Evolutionary conservation across 345 rosid species (phyloP).

Genomic region (Brassica nigra): DNA sequence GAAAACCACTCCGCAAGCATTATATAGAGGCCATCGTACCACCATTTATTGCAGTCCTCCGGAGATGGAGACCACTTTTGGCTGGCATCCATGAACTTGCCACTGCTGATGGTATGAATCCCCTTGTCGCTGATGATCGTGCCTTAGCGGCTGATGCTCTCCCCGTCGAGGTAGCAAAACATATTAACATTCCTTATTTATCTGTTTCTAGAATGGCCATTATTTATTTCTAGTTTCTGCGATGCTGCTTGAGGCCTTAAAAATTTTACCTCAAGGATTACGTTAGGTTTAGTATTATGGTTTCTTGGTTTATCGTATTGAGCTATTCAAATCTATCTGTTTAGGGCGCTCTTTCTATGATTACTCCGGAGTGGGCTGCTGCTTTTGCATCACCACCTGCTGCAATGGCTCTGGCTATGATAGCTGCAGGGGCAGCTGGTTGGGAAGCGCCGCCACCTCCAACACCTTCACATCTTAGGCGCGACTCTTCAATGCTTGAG

Average conservation of each 20-base stretch:
- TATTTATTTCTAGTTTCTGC: constrained; percentile 28
- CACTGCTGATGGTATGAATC: constrained; percentile 94
- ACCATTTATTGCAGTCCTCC: constrained; percentile 92
- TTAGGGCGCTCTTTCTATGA: constrained; percentile 95
- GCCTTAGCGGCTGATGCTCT: constrained; percentile 93
- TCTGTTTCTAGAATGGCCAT: constrained; percentile 19
- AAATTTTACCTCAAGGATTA: background rate
- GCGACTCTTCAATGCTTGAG: constrained; percentile 85
- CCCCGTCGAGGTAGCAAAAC: constrained; percentile 74
- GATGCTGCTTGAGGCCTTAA: constrained; percentile 19
- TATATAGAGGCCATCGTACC: constrained; percentile 94
- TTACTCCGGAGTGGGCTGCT: constrained; percentile 97
- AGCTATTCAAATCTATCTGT: constrained; percentile 15
- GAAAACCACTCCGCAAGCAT: constrained; percentile 84
- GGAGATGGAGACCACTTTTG: constrained; percentile 98
- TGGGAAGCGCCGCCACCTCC: constrained; percentile 73
- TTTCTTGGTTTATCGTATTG: constrained; percentile 9
- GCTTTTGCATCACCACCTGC: constrained; percentile 99
- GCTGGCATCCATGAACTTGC: constrained; percentile 99
- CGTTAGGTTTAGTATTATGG: constrained; percentile 15
- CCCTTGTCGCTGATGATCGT: constrained; percentile 91
- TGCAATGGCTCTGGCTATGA: constrained; percentile 99
- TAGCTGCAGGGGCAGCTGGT: constrained; percentile 99
- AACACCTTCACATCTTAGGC: constrained; percentile 63
- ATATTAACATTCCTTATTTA: constrained; percentile 24